Evolutionary conservation across 345 rosid species (phyloP), one percentile per base, ranked within the genome.

Genomic region (Physaria fendleri): DNA sequence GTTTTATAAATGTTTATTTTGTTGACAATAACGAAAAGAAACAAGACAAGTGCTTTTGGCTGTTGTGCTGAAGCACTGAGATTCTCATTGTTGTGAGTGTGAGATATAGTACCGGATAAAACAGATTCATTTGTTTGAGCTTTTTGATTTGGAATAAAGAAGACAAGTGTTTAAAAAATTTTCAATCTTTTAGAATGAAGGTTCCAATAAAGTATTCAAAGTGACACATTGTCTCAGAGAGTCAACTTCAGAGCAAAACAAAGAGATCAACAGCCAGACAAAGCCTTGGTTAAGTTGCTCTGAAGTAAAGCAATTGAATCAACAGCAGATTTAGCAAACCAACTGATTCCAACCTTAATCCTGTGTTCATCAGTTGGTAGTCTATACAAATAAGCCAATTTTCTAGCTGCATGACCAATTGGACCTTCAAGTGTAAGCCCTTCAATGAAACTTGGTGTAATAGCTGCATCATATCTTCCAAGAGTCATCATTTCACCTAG

Each of bases 401-500:
- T 92, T 72, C 98, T 82, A 0, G 87, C 98, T 13, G 93, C 64
- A 55, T 88, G 96, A 54, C 98, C 98, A 68, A 86, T 38, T 4
- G 93, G 85, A 6, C 96, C 98, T 40, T 88, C 98, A 24, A 92
- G 74, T 4, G 96, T 92, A 60, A 88, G 71, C 40, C 98, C 95
- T 44, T 92, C 98, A 10, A 84, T 67, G 73, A 92, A 88, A 74
- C 87, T 88, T 28, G 96, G 96, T 5, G 98, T 71, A 52, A 92
- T 60, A 16, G 98, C 93, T 32, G 83, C 98, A 40, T 92, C 90
- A 25, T 71, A 80, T 83, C 85, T 80, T 35, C 96, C 98, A 21
- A 92, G 79, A 20, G 78, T 86, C 95, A 92, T 88, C 98, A 92
- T 92, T 77, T 92, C 98, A 28, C 98, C 96, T 20, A 92, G 68